Percentiles rank a stretch among this genome's conserved stretches.
phyloP scores from a whole-genome alignment of 345 rosid species.

The Litchi chinensis region DNA sequence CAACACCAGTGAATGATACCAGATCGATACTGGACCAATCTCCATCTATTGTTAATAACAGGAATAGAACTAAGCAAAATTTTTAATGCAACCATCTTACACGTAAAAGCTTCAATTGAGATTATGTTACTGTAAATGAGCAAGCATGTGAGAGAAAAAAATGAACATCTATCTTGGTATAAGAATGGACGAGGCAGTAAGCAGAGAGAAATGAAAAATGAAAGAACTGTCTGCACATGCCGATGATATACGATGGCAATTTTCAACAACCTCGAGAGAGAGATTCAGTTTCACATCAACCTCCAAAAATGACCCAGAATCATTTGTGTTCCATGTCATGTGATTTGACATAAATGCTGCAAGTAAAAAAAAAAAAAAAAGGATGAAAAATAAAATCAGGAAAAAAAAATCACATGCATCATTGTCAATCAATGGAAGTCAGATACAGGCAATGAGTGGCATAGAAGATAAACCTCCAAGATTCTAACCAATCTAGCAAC shows the following conservation, averaged over 20 bases:
- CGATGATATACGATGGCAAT: slow-evolving; percentile 3
- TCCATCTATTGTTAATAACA: neutral
- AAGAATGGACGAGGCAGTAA: neutral
- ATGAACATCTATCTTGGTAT: neutral
- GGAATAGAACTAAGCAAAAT: neutral
- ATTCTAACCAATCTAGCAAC: neutral
- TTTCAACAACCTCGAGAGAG: slow-evolving; percentile 61
- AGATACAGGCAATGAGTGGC: neutral
- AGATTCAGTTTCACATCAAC: slow-evolving; percentile 66
- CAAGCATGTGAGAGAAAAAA: neutral
- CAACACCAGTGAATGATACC: neutral
- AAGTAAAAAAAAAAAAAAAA: slow-evolving; percentile 16
- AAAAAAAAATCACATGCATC: slow-evolving; percentile 17
- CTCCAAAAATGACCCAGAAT: slow-evolving; percentile 67
- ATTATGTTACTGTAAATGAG: neutral
- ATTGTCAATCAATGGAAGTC: slow-evolving; percentile 3
- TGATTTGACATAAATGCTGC: slow-evolving; percentile 75
- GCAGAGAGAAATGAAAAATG: neutral
- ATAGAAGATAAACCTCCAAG: slow-evolving; percentile 6
- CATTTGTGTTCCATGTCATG: slow-evolving; percentile 65
- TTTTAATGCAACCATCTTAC: neutral
- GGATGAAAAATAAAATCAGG: neutral
- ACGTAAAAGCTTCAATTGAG: neutral
- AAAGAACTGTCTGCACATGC: neutral
- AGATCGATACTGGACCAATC: neutral